Evolutionary conservation across 1,284 basidiomycete species (phyloP).

Genomic region (Cutaneotrichosporon sp.): DNA sequence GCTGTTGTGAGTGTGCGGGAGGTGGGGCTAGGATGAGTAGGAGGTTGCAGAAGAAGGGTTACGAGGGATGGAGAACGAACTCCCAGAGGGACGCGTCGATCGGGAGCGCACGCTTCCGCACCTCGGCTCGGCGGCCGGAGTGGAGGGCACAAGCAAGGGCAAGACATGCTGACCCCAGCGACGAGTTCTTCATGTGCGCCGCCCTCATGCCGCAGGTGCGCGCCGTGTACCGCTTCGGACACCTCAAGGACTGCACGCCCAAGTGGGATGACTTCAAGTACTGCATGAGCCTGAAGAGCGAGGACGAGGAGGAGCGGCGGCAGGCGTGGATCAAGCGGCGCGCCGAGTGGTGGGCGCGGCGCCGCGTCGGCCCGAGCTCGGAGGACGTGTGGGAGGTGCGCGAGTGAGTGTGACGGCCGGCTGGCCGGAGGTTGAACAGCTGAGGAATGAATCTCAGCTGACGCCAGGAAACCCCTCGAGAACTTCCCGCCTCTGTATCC

Average conservation of each 20-base stretch:
- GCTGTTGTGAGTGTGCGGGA: constrained; percentile 58
- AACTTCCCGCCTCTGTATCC: constrained; percentile 47
- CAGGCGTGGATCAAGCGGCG: constrained; percentile 79
- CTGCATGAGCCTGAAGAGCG: constrained; percentile 80
- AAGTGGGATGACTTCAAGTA: constrained; percentile 95
- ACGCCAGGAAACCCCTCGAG: constrained; percentile 35
- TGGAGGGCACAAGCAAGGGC: background rate
- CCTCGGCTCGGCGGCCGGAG: background rate
- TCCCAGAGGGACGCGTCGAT: background rate
- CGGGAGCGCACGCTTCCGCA: background rate
- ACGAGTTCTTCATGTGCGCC: constrained; percentile 76
- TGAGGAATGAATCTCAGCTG: constrained; percentile 2
- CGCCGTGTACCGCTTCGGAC: constrained; percentile 83
- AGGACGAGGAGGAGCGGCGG: constrained; percentile 72
- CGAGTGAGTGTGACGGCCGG: constrained; percentile 59
- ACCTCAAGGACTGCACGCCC: constrained; percentile 70
- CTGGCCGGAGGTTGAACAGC: background rate
- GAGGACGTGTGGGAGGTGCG: constrained; percentile 93
- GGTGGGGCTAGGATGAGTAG: background rate
- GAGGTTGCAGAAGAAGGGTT: background rate
- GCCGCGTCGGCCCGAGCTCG: constrained; percentile 72
- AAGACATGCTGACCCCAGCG: constrained; percentile 47
- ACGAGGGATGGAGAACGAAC: background rate
- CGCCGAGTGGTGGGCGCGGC: constrained; percentile 87
- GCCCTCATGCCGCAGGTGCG: constrained; percentile 80